A percentile compares a stretch with the other conserved stretches of the same genome.
Conservation (phyloP, 768 basidiomycete genomes). For the Daedalea quercina region DNA sequence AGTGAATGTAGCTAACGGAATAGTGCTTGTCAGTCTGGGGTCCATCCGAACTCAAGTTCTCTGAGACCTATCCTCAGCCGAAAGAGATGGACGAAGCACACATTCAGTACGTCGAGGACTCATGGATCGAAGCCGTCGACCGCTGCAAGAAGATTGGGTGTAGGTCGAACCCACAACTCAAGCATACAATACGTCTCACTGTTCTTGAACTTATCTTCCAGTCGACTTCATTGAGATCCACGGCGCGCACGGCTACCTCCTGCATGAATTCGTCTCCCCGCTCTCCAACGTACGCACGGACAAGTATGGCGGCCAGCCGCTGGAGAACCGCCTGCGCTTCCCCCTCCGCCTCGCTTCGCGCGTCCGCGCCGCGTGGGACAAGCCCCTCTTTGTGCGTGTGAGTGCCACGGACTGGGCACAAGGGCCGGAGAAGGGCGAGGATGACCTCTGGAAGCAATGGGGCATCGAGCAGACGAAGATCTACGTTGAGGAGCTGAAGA, state of each 20-base stretch:
- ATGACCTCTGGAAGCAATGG: conserved; percentile 61
- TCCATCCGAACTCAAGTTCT: conserved; percentile 53
- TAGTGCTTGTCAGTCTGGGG: conserved; percentile 43
- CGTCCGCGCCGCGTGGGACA: conserved; percentile 54
- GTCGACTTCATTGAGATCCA: conserved; percentile 73
- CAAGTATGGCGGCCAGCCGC: conserved; percentile 55
- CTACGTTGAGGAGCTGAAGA: conserved; percentile 46
- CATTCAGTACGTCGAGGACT: conserved; percentile 50
- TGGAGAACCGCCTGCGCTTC: conserved; percentile 69
- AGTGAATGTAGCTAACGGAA: not conserved
- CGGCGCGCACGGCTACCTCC: conserved; percentile 65
- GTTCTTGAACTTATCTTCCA: conserved; percentile 14
- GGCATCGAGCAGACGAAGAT: conserved; percentile 71
- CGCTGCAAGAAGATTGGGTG: conserved; percentile 59
- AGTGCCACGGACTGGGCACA: conserved; percentile 51
- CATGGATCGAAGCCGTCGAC: conserved; percentile 48
- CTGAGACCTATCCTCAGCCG: conserved; percentile 45
- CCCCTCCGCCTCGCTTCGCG: conserved; percentile 49
- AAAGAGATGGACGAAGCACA: conserved; percentile 50
- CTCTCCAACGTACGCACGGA: conserved; percentile 70
- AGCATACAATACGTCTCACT: not conserved
- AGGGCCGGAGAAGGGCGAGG: conserved; percentile 42
- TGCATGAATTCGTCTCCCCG: conserved; percentile 66
- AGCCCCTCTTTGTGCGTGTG: conserved; percentile 64
- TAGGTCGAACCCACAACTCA: conserved; percentile 27